Percentiles rank a stretch among this genome's conserved stretches.
Conservation (phyloP, 371 early-diverging fungal species). For the Caulochytrium protostelioides region DNA sequence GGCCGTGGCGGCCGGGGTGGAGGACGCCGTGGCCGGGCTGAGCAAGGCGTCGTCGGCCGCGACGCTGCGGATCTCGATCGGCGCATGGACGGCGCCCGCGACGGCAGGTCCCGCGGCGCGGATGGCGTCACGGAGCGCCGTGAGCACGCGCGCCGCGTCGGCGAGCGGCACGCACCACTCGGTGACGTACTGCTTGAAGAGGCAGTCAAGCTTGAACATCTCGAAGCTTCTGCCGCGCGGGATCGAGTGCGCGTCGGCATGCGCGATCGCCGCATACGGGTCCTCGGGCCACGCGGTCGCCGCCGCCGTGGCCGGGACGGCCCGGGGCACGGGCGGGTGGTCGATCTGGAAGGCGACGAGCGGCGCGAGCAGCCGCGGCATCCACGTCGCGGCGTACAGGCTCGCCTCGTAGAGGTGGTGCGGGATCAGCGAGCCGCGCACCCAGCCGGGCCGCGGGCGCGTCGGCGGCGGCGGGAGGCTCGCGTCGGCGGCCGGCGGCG, state of each 20-base stretch:
- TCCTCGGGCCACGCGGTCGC: too few species aligned
- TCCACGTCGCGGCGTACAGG: conserved; percentile 34
- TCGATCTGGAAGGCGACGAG: conserved; percentile 28
- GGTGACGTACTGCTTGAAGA: conserved; percentile 60
- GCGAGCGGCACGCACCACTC: conserved; percentile 66
- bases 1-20: too few species aligned
- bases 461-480: conserved; percentile 2
- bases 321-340: conserved; percentile 17
- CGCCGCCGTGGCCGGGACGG: conserved; percentile 23
- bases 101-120: conserved; percentile 7
- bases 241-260: too few species aligned
- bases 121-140: conserved; percentile 36
- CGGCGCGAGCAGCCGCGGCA: conserved; percentile 37
- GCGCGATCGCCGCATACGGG: too few species aligned
- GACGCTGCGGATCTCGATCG: conserved; percentile 61
- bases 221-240: conserved; percentile 41
- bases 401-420: conserved; percentile 43
- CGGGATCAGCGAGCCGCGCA: conserved; percentile 29
- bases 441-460: conserved; percentile 14
- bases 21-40: too few species aligned
- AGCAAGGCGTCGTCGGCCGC: conserved; percentile 50
- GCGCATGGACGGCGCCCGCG: conserved; percentile 37
- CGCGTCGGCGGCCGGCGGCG: background rate
- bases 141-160: conserved; percentile 35
- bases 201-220: conserved; percentile 62